These are phyloP conservation scores for Lotus japonicus DNA, from an alignment of 306 rosid species.

Conservation along the genomic window DNA sequence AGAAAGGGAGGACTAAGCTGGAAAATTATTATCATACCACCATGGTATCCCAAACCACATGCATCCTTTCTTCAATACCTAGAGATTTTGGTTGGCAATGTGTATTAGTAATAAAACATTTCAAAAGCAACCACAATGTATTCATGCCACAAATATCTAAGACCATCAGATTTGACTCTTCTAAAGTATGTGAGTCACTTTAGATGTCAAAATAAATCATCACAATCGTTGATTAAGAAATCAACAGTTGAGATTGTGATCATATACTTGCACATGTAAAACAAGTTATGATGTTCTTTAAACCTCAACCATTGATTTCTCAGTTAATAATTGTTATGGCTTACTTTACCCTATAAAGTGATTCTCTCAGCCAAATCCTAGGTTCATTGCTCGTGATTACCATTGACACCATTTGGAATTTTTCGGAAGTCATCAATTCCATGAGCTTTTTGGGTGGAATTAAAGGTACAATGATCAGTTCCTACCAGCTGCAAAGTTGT, in stretches of 20 bases:
- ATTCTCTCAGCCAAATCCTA: too few species aligned
- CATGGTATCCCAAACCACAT: conserved; percentile 83
- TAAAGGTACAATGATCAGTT: conserved; percentile 80
- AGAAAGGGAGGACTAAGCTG: neutral
- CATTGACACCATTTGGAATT: conserved; percentile 94
- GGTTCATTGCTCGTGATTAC: conserved; percentile 34
- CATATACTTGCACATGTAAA: too few species aligned
- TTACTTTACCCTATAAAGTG: too few species aligned
- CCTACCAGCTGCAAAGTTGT: conserved; percentile 77
- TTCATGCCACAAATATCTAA: neutral
- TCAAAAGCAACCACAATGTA: conserved; percentile 18
- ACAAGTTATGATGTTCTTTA: too few species aligned
- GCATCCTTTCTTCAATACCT: conserved; percentile 98
- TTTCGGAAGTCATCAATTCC: conserved; percentile 86
- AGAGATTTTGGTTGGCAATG: conserved; percentile 24
- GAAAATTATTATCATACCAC: conserved; percentile 59
- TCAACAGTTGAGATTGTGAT: too few species aligned
- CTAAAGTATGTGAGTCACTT: too few species aligned
- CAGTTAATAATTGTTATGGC: too few species aligned
- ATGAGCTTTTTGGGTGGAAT: conserved; percentile 77
- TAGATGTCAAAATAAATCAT: too few species aligned
- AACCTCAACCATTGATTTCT: too few species aligned
- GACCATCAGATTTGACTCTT: neutral
- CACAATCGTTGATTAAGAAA: too few species aligned
- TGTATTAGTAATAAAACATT: conserved; percentile 4